These are phyloP conservation scores for Diaporthe helianthi DNA, from an alignment of 2,329 filamentous ascomycete genomes.

Conservation along the genomic window DNA sequence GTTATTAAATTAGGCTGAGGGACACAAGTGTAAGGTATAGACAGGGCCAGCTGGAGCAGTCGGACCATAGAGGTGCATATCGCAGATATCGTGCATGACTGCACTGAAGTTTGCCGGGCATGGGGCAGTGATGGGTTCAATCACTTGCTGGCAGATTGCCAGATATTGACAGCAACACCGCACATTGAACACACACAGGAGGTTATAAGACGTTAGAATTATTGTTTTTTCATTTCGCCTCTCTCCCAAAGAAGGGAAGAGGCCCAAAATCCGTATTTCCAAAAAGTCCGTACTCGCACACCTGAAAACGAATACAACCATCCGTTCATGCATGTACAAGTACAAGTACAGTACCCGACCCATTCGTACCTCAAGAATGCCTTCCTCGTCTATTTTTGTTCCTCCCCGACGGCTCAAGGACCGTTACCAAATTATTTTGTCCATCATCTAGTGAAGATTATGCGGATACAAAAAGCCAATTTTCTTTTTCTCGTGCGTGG, in stretches of 20 bases:
- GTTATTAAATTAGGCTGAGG: no score
- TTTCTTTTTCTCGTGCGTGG: background rate
- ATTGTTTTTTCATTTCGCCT: background rate
- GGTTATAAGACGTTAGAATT: background rate
- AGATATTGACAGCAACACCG: background rate
- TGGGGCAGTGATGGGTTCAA: background rate
- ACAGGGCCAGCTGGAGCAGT: background rate
- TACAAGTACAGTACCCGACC: no score
- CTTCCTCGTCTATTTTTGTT: background rate
- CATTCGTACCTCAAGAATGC: background rate
- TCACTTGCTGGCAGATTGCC: no score
- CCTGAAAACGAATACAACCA: background rate
- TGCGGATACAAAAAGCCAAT: slow-evolving; percentile 12
- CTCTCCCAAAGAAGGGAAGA: background rate
- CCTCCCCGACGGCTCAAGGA: background rate
- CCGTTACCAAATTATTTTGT: slow-evolving; percentile 8
- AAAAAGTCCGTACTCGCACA: background rate
- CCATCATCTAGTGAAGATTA: slow-evolving; percentile 12
- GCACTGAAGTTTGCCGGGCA: background rate
- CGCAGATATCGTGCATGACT: background rate
- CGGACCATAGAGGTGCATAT: background rate
- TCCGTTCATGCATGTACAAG: background rate
- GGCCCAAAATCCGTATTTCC: background rate
- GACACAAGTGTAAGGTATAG: background rate
- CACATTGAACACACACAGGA: background rate